Conservation (phyloP, 441 rosid genomes). For the Cnidoscolus chayamansa region DNA sequence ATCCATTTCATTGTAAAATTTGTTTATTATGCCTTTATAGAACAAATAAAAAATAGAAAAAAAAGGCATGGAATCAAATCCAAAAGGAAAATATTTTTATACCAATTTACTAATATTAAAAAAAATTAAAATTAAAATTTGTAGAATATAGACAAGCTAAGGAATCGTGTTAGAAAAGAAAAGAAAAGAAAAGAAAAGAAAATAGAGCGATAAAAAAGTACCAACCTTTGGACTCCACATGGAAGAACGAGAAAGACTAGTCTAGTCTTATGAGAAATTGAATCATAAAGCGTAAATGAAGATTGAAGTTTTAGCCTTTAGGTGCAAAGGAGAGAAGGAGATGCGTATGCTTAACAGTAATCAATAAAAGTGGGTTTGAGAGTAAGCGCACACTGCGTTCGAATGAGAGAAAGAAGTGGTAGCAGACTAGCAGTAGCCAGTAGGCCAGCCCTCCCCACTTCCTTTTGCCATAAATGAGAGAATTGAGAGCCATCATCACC, state of each 20-base stretch:
- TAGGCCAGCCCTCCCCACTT: slow-evolving; percentile 19
- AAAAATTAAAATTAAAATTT: too few species aligned
- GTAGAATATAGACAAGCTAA: background rate
- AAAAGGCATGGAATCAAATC: too few species aligned
- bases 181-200: background rate
- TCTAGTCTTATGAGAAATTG: background rate
- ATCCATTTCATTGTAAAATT: too few species aligned
- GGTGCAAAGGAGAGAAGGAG: too few species aligned
- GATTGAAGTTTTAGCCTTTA: too few species aligned
- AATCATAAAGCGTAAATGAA: background rate
- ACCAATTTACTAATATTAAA: background rate
- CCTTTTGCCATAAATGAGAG: slow-evolving; percentile 29
- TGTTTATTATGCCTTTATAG: too few species aligned
- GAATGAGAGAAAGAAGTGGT: background rate
- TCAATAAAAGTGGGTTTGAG: background rate
- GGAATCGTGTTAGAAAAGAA: too few species aligned
- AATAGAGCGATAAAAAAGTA: background rate
- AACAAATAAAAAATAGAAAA: too few species aligned
- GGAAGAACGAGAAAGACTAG: too few species aligned
- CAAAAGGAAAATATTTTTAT: too few species aligned
- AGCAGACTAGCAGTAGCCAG: background rate
- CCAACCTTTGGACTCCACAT: too few species aligned
- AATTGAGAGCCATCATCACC: background rate
- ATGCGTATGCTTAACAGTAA: too few species aligned
- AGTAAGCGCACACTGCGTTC: background rate